Base-by-base conservation (phyloP, 768 basidiomycete species). In the Tylopilus sp. region DNA sequence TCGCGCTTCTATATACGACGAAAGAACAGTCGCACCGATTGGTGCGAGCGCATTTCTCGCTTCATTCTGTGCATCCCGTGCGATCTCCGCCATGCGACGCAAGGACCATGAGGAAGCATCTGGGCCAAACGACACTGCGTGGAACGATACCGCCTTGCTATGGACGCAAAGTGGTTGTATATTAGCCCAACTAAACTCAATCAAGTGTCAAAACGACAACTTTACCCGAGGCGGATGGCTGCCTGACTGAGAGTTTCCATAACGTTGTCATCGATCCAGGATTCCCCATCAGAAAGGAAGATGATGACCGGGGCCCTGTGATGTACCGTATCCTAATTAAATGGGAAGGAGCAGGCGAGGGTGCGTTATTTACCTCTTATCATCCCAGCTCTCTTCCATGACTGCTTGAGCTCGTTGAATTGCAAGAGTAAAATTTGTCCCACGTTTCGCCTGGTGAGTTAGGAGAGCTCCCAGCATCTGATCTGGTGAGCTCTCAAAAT, bases 261-360 rank as follows among this genome's bases (percentile, higher is more conserved):
- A 1, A 63, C 57, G 6, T 56, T 26, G 39, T 81, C 78, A 0
- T 36, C 41, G 18, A 77, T 65, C 3, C 11, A 4, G 41, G 76
- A 76, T 65, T 79, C 73, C 1, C 81, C 81, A 50, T 81, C 82
- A 0, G 65, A 65, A 38, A 65, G 68, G 63, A 83, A 83, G 20
- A 56, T 49, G 15, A 83, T 65, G 25, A 67, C 51, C 1, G 65
- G 65, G 4, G 35, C 50, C 28, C 65, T 66, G 15, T 36, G n/a
- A n/a, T n/a, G n/a, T n/a, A n/a, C n/a, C n/a, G n/a, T n/a, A n/a
- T n/a, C n/a, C n/a, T n/a, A n/a, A n/a, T n/a, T n/a, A n/a, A n/a
- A n/a, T n/a, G n/a, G n/a, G n/a, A n/a, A n/a, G n/a, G n/a, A n/a
- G n/a, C n/a, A n/a, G n/a, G n/a, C n/a, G n/a, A n/a, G n/a, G n/a